Evolutionary conservation across 2,329 filamentous ascomycete species (phyloP).

Genomic region (Amauroascus verrucosus): DNA sequence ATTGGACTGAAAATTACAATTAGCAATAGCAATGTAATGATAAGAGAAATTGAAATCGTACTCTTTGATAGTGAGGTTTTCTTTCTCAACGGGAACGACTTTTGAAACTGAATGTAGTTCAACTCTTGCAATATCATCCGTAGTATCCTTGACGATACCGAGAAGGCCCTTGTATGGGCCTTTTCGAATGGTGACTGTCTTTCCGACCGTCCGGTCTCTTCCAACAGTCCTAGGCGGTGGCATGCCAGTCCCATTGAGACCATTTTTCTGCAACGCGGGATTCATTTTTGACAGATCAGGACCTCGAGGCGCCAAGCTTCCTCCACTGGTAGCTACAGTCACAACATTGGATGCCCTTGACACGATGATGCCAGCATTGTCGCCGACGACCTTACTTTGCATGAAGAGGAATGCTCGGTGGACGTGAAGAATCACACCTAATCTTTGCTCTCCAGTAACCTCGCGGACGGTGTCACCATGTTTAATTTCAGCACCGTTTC

Average conservation of each 20-base stretch:
- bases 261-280: slow-evolving; percentile 67
- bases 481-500: slow-evolving; percentile 85
- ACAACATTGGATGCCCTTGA: slow-evolving; percentile 74
- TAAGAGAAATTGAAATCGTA: slow-evolving; percentile 31
- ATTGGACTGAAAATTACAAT: slow-evolving; percentile 36
- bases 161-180: slow-evolving; percentile 86
- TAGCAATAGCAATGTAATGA: slow-evolving; percentile 17
- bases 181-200: slow-evolving; percentile 79
- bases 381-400: slow-evolving; percentile 69
- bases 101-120: slow-evolving; percentile 94
- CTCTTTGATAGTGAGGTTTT: slow-evolving; percentile 76
- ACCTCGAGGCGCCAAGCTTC: slow-evolving; percentile 53
- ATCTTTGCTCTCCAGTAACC: slow-evolving; percentile 69
- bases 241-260: slow-evolving; percentile 46
- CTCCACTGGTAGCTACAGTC: slow-evolving; percentile 89
- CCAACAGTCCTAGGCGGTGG: slow-evolving; percentile 63
- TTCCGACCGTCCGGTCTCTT: slow-evolving; percentile 74
- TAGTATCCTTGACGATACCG: slow-evolving; percentile 92
- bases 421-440: slow-evolving; percentile 86
- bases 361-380: slow-evolving; percentile 86
- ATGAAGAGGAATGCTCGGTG: slow-evolving; percentile 87
- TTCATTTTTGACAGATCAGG: slow-evolving; percentile 88
- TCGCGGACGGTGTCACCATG: slow-evolving; percentile 89
- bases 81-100: slow-evolving; percentile 72
- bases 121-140: slow-evolving; percentile 72